Percentiles rank a stretch among this genome's conserved stretches.
Conservation (phyloP, 2,329 filamentous ascomycete genomes). For the Exophiala mesophila region DNA sequence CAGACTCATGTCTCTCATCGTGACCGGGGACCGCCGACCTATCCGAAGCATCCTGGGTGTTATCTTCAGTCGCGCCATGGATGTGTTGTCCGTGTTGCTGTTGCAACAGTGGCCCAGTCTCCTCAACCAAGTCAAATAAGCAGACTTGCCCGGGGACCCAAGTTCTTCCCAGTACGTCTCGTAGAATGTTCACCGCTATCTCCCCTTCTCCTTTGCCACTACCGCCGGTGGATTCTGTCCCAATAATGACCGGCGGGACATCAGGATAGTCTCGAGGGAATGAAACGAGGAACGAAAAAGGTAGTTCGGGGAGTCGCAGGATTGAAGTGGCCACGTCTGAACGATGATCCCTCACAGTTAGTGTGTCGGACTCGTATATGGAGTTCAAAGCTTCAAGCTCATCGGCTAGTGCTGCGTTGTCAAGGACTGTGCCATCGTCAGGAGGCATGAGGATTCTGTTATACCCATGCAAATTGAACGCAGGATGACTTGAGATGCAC, state of each 20-base stretch:
- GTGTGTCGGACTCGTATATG: conserved; percentile 53
- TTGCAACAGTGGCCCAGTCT: conserved; percentile 44
- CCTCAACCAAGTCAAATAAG: conserved; percentile 84
- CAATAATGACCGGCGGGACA: conserved; percentile 65
- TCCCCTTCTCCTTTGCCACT: conserved; percentile 67
- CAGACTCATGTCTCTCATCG: not conserved
- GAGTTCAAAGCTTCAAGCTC: conserved; percentile 47
- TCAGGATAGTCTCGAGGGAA: conserved; percentile 74
- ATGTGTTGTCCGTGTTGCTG: conserved; percentile 48
- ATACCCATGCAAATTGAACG: too few relatives aligned
- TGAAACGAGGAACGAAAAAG: conserved; percentile 51
- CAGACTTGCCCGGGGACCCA: conserved; percentile 74
- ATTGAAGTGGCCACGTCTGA: conserved; percentile 50
- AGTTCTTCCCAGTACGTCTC: conserved; percentile 60
- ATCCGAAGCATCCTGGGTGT: conserved; percentile 20
- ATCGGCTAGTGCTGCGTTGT: conserved; percentile 40
- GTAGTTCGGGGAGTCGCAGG: conserved; percentile 58
- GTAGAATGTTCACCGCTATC: conserved; percentile 63
- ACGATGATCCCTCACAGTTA: conserved; percentile 15
- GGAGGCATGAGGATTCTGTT: conserved; percentile 14
- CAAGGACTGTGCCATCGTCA: conserved; percentile 9
- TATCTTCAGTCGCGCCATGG: conserved; percentile 22
- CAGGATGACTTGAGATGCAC: too few relatives aligned
- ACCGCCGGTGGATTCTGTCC: conserved; percentile 71
- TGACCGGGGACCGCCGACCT: conserved; percentile 22